Percentiles rank a stretch among this genome's conserved stretches.
phyloP scores from a whole-genome alignment of 2,329 filamentous ascomycete species.

The Tolypocladium amazonense region DNA sequence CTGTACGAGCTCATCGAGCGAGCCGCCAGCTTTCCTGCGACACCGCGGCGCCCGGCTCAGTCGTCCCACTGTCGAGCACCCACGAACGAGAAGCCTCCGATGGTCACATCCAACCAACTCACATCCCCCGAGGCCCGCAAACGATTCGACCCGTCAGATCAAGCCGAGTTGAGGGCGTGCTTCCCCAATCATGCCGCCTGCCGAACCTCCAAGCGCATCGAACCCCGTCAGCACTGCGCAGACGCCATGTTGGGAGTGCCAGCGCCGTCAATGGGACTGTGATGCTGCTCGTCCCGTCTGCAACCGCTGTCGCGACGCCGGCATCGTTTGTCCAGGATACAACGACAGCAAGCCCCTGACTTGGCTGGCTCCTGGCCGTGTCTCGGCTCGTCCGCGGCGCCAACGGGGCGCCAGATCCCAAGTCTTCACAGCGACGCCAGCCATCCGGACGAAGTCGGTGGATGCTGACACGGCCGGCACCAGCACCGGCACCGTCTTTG shows the following conservation, averaged over 20 bases:
- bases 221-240: not conserved
- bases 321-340: slow-evolving; percentile 28
- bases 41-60: not conserved
- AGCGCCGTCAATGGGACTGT: slow-evolving; percentile 27
- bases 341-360: slow-evolving; percentile 24
- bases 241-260: slow-evolving; percentile 31
- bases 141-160: not conserved
- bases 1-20: not conserved
- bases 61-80: not conserved
- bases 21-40: not conserved
- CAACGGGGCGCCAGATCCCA: not conserved
- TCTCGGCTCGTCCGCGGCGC: slow-evolving; percentile 17
- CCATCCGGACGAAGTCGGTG: not conserved
- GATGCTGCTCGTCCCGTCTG: slow-evolving; percentile 24
- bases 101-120: not conserved
- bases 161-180: not conserved
- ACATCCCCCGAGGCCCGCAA: not conserved
- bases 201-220: not conserved
- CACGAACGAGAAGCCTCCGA: not conserved
- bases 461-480: not conserved
- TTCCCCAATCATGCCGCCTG: not conserved
- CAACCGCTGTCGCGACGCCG: slow-evolving; percentile 20
- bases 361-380: slow-evolving; percentile 27
- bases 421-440: not conserved
- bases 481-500: not conserved